phyloP scores from a whole-genome alignment of 2,329 filamentous ascomycete species.

The Colletotrichum lindemuthianum region DNA sequence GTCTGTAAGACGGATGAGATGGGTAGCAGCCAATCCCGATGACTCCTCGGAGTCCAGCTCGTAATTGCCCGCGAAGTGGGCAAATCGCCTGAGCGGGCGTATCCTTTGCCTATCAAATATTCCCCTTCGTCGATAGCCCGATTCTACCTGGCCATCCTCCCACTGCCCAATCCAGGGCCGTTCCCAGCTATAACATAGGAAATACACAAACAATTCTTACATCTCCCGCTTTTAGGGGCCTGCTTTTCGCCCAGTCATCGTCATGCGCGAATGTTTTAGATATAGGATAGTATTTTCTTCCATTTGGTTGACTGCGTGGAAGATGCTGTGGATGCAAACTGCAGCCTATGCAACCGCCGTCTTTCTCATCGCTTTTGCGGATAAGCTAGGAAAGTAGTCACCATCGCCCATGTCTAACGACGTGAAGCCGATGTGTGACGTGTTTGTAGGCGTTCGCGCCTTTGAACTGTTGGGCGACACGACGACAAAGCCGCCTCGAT shows the following conservation, averaged over 20 bases:
- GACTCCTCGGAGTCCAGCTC: not conserved
- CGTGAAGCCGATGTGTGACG: conserved; percentile 42
- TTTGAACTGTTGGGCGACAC: conserved; percentile 59
- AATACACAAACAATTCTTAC: conserved; percentile 28
- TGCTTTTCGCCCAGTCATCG: conserved; percentile 9
- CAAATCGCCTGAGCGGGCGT: too few relatives aligned
- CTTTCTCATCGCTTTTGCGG: conserved; percentile 47
- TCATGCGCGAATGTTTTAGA: not conserved
- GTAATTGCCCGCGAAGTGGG: too few relatives aligned
- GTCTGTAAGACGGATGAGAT: conserved; percentile 26
- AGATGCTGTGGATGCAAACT: not conserved
- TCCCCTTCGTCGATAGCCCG: not conserved
- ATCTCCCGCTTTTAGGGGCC: conserved; percentile 18
- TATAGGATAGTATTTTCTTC: not conserved
- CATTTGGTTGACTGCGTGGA: conserved; percentile 13
- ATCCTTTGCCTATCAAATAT: not conserved
- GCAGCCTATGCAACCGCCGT: conserved; percentile 24
- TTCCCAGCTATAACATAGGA: conserved; percentile 9
- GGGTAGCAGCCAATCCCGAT: conserved; percentile 18
- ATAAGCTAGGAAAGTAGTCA: conserved; percentile 54
- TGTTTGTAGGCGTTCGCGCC: conserved; percentile 57
- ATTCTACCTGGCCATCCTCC: not conserved
- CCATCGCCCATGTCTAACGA: conserved; percentile 45
- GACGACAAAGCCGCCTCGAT: conserved; percentile 34
- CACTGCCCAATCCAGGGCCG: not conserved